Evolutionary conservation across 441 rosid genomes (phyloP).

Genomic region (Flueggea neowawraea): DNA sequence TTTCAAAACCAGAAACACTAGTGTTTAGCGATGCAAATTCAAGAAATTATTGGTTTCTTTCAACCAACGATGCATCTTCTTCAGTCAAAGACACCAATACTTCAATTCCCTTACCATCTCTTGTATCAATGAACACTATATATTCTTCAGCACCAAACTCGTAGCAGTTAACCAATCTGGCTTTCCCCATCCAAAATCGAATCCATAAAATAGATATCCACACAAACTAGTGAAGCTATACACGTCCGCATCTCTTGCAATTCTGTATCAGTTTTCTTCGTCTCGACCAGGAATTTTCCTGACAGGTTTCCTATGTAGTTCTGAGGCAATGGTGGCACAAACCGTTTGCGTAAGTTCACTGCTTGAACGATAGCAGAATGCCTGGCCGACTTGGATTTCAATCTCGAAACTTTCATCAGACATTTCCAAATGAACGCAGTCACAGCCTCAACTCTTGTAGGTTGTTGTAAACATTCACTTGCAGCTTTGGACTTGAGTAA

Average conservation of each 20-base stretch:
- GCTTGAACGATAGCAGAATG: slow-evolving; percentile 15
- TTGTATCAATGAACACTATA: background rate
- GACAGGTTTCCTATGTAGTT: slow-evolving; percentile 22
- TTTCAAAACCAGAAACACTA: background rate
- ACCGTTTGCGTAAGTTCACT: slow-evolving; percentile 25
- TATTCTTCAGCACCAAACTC: background rate
- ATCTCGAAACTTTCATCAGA: slow-evolving; percentile 9
- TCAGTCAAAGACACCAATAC: background rate
- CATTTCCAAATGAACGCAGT: slow-evolving; percentile 32
- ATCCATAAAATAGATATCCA: slow-evolving; percentile 16
- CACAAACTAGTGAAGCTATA: slow-evolving; percentile 20
- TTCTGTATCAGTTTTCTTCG: background rate
- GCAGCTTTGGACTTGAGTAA: slow-evolving; percentile 16
- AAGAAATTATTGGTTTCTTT: background rate
- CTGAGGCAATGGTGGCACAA: slow-evolving; percentile 17
- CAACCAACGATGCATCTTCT: background rate
- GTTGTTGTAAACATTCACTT: slow-evolving; percentile 11
- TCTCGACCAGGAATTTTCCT: background rate
- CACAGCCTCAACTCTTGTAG: slow-evolving; percentile 39
- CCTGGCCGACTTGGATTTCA: background rate
- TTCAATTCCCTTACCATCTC: background rate
- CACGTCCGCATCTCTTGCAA: background rate
- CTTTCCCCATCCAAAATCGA: slow-evolving; percentile 20
- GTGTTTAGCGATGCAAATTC: background rate
- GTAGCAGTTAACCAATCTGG: background rate